Percentiles rank a stretch among this genome's conserved stretches.
phyloP scores from a whole-genome alignment of 2,329 filamentous ascomycete species.

The Lasiodiplodia sp. region DNA sequence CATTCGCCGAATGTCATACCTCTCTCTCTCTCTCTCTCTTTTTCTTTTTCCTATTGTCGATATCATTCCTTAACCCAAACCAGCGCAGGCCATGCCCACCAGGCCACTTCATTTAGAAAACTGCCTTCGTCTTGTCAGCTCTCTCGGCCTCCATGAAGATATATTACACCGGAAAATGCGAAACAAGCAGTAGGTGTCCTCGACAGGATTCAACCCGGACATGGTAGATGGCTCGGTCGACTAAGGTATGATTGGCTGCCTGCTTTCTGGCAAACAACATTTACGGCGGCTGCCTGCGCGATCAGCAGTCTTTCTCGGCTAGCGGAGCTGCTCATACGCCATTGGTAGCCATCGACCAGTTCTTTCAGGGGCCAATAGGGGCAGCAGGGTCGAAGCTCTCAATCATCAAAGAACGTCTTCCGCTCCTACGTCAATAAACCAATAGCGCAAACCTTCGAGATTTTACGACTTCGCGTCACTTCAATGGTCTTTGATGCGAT shows the following conservation, averaged over 20 bases:
- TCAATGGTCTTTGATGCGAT: conserved; percentile 6
- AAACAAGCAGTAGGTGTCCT: too few relatives aligned
- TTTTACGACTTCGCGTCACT: background rate
- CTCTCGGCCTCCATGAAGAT: too few relatives aligned
- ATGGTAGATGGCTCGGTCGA: background rate
- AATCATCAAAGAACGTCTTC: background rate
- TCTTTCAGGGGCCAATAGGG: conserved; percentile 25
- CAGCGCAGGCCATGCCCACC: too few relatives aligned
- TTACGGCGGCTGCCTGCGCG: background rate
- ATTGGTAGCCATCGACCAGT: background rate
- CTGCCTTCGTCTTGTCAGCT: too few relatives aligned
- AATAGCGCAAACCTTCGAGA: background rate
- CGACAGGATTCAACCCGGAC: background rate
- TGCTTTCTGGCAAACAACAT: background rate
- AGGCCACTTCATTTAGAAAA: too few relatives aligned
- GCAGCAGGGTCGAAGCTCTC: background rate
- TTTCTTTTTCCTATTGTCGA: background rate
- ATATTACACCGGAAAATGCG: too few relatives aligned
- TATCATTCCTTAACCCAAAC: background rate
- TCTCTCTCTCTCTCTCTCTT: background rate
- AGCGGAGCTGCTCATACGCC: background rate
- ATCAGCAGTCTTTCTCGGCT: conserved; percentile 16
- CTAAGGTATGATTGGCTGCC: background rate
- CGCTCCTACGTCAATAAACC: background rate
- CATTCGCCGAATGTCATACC: background rate